Evolutionary conservation across 495 filamentous ascomycete genomes (phyloP).

Genomic region (Podospora fimiseda): DNA sequence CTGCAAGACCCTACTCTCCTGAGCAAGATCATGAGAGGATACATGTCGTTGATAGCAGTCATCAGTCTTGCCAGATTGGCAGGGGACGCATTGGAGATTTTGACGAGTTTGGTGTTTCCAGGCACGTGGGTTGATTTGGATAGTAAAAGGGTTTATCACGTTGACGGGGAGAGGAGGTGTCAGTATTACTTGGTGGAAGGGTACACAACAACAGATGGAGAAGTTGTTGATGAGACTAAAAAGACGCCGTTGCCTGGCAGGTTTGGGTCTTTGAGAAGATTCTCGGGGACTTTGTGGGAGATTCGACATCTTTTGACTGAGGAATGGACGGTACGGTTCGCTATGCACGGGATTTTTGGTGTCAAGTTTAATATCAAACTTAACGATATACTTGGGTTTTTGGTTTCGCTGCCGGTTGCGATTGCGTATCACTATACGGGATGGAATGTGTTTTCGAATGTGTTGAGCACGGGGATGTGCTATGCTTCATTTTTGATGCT

Average conservation of each 20-base stretch:
- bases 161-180: slow-evolving; percentile 32
- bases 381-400: slow-evolving; percentile 47
- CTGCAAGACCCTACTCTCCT: slow-evolving; percentile 72
- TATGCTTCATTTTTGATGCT: slow-evolving; percentile 76
- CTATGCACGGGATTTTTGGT: slow-evolving; percentile 31
- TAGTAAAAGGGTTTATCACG: slow-evolving; percentile 37
- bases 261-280: slow-evolving; percentile 24
- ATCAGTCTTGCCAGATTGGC: slow-evolving; percentile 64
- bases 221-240: slow-evolving; percentile 20
- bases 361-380: slow-evolving; percentile 32
- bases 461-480: slow-evolving; percentile 79
- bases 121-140: slow-evolving; percentile 45
- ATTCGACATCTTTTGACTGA: slow-evolving; percentile 38
- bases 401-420: slow-evolving; percentile 53
- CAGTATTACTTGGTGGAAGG: slow-evolving; percentile 19
- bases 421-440: slow-evolving; percentile 62
- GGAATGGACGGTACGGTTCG: slow-evolving; percentile 43
- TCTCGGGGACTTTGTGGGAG: slow-evolving; percentile 37
- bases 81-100: slow-evolving; percentile 59
- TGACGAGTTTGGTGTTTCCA: slow-evolving; percentile 69
- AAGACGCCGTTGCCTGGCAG: slow-evolving; percentile 43
- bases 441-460: slow-evolving; percentile 74
- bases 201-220: slow-evolving; percentile 9
- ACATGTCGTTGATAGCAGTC: slow-evolving; percentile 75
- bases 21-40: slow-evolving; percentile 77